phyloP scores from a whole-genome alignment of 2,329 filamentous ascomycete species.

The Mariannaea sp. region DNA sequence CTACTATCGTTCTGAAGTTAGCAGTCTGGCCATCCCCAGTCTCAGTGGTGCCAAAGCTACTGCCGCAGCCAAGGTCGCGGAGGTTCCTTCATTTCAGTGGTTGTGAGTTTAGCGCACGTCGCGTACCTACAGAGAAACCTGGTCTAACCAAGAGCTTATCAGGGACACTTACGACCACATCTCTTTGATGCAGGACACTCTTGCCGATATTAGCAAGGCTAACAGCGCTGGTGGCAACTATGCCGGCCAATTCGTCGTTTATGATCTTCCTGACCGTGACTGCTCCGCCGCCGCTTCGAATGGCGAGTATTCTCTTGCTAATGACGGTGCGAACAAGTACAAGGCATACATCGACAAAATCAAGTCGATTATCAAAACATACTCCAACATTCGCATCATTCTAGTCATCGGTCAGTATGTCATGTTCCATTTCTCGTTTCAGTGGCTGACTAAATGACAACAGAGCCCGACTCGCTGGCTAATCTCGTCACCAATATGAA shows the following conservation, averaged over 20 bases:
- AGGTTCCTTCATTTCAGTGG: conserved; percentile 60
- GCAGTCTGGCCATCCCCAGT: conserved; percentile 63
- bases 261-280: conserved; percentile 63
- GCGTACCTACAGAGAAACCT: accelerated
- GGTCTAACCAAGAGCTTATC: conserved; percentile 10
- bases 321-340: conserved; percentile 58
- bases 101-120: conserved; percentile 43
- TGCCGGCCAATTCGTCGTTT: conserved; percentile 58
- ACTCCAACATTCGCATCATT: conserved; percentile 50
- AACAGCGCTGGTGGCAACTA: conserved; percentile 47
- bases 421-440: accelerated
- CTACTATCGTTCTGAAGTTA: conserved; percentile 61
- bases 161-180: conserved; percentile 58
- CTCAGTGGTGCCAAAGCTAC: conserved; percentile 60
- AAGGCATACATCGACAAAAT: conserved; percentile 60
- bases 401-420: conserved; percentile 49
- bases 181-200: conserved; percentile 50
- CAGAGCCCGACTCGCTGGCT: conserved; percentile 62
- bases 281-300: conserved; percentile 62
- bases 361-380: conserved; percentile 47
- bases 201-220: conserved; percentile 49
- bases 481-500: conserved; percentile 62
- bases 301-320: conserved; percentile 57
- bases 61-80: conserved; percentile 55
- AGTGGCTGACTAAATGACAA: neutral